A percentile compares a stretch with the other conserved stretches of the same genome.
Conservation (phyloP, 306 rosid species). For the Mucuna pruriens region DNA sequence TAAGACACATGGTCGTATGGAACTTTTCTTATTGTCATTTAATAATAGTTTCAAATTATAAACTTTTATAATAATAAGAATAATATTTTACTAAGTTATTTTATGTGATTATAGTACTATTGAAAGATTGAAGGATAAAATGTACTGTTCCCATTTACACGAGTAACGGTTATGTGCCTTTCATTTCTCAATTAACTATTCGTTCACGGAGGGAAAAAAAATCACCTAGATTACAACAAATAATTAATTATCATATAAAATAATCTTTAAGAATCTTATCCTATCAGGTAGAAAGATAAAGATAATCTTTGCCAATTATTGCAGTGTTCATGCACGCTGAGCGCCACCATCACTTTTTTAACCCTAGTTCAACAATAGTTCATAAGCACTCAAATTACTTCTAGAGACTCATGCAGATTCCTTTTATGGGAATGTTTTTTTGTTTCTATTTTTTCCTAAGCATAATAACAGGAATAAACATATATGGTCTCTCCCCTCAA, state of each 20-base stretch:
- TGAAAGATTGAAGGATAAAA: not conserved
- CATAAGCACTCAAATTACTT: slow-evolving; percentile 5
- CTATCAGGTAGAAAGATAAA: slow-evolving; percentile 29
- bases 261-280: slow-evolving; percentile 36
- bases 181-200: slow-evolving; percentile 28
- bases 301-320: slow-evolving; percentile 37
- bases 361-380: not conserved
- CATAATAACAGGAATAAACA: not conserved
- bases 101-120: not conserved
- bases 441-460: not conserved
- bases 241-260: slow-evolving; percentile 20
- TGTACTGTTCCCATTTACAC: not conserved
- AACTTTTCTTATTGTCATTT: no score
- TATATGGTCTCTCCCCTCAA: not conserved
- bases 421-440: not conserved
- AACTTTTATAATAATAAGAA: no score
- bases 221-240: slow-evolving; percentile 12
- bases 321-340: slow-evolving; percentile 41
- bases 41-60: not conserved
- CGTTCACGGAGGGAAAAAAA: not conserved
- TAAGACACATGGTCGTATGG: no score
- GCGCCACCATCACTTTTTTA: slow-evolving; percentile 34
- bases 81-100: not conserved
- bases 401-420: slow-evolving; percentile 24
- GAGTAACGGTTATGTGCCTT: slow-evolving; percentile 8